phyloP scores from a whole-genome alignment of 148 eudicot genomes.

The Tetragonia tetragonoides region DNA sequence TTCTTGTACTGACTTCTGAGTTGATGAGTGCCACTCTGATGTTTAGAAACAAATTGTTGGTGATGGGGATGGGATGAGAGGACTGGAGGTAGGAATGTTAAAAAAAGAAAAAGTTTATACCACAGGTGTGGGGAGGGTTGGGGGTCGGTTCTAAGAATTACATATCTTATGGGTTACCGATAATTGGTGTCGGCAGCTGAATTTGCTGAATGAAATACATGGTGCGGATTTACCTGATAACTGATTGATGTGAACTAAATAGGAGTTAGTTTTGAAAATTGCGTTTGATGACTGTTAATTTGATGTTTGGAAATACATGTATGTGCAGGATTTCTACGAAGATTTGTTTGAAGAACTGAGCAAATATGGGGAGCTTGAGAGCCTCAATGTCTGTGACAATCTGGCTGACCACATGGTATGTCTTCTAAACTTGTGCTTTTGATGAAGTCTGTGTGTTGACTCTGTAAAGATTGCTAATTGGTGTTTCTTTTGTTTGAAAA shows the following conservation, averaged over 20 bases:
- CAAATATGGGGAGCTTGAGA: constrained; percentile 90
- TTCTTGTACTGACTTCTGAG: neutral
- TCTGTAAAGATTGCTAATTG: neutral
- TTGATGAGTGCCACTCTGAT: neutral
- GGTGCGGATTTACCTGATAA: too few species aligned
- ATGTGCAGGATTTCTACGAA: constrained; percentile 83
- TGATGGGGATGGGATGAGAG: too few species aligned
- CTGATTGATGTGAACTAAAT: too few species aligned
- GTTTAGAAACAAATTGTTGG: neutral
- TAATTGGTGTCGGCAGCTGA: too few species aligned
- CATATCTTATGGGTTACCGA: too few species aligned
- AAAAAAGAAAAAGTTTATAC: too few species aligned
- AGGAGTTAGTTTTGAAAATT: too few species aligned
- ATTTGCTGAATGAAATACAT: too few species aligned
- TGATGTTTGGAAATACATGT: constrained; percentile 6
- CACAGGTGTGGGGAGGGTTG: too few species aligned
- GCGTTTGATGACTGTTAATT: neutral
- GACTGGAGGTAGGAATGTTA: too few species aligned
- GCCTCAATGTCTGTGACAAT: constrained; percentile 89
- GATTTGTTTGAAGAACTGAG: constrained; percentile 87
- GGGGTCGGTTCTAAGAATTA: too few species aligned
- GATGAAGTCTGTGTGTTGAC: neutral
- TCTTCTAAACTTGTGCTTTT: neutral
- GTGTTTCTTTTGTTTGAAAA: neutral
- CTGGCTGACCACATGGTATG: constrained; percentile 93